These are phyloP conservation scores for Magnolia officinalis DNA, from an alignment of 164 flowering plant species.

Conservation along the genomic window DNA sequence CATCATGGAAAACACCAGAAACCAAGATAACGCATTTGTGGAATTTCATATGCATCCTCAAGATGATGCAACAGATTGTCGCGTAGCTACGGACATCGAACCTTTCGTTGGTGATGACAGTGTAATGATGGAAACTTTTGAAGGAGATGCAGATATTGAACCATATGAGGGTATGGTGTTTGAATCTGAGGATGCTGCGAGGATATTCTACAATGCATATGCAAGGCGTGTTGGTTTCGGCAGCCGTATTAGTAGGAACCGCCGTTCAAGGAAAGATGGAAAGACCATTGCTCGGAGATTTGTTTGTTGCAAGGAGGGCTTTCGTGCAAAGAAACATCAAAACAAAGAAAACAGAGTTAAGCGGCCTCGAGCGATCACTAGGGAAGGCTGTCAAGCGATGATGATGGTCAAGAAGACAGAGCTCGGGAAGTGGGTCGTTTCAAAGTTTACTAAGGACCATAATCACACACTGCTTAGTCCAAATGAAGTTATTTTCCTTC, in stretches of 20 bases:
- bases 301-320: constrained; percentile 16
- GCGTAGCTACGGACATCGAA: constrained; percentile 14
- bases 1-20: constrained; percentile 2
- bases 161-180: constrained; percentile 55
- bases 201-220: constrained; percentile 44
- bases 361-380: constrained; percentile 13
- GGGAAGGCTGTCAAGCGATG: constrained; percentile 63
- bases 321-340: constrained; percentile 9
- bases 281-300: constrained; percentile 16
- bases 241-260: constrained; percentile 38
- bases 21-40: constrained; percentile 10
- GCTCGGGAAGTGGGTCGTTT: constrained; percentile 61
- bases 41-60: constrained; percentile 26
- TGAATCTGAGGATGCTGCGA: constrained; percentile 50
- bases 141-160: constrained; percentile 24
- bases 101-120: constrained; percentile 19
- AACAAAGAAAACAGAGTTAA: constrained; percentile 9
- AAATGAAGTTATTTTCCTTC: constrained; percentile 53
- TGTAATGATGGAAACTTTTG: constrained; percentile 5
- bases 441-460: constrained; percentile 75
- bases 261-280: constrained; percentile 27
- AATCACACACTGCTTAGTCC: constrained; percentile 53
- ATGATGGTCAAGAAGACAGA: constrained; percentile 51
- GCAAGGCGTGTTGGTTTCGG: constrained; percentile 52
- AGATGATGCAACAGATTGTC: constrained; percentile 20